Percentiles rank a stretch among this genome's conserved stretches.
phyloP scores from a whole-genome alignment of 148 eudicot species.

The Polygonum maritimum region DNA sequence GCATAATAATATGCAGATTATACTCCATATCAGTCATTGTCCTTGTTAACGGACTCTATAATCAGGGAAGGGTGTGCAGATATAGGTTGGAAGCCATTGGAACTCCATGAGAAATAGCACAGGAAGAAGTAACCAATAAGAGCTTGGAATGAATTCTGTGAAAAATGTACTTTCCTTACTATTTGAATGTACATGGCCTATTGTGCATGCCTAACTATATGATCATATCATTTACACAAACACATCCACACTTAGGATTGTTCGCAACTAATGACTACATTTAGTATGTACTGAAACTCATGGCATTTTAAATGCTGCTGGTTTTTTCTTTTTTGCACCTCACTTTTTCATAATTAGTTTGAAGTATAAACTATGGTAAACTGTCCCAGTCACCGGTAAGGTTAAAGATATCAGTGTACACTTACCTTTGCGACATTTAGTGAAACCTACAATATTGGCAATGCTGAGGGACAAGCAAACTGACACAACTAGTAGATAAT shows the following conservation, averaged over 20 bases:
- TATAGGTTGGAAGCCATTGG: too few relatives aligned
- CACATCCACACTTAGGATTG: background rate
- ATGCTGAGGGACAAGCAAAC: conserved; percentile 91
- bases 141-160: too few relatives aligned
- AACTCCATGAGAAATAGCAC: too few relatives aligned
- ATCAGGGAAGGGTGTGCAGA: too few relatives aligned
- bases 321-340: background rate
- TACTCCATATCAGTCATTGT: background rate
- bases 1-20: background rate
- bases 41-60: background rate
- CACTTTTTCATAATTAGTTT: background rate
- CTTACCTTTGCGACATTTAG: conserved; percentile 92
- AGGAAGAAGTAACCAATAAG: too few relatives aligned
- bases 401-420: background rate
- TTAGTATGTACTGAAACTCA: background rate
- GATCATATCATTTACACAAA: background rate
- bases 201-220: too few relatives aligned
- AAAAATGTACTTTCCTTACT: too few relatives aligned
- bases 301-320: background rate
- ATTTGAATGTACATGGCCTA: too few relatives aligned
- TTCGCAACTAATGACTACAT: background rate
- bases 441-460: conserved; percentile 92
- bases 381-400: background rate
- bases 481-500: conserved; percentile 86
- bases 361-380: background rate